Conservation (phyloP, 257 asterid genomes). For the Nicotiana obtusifolia region DNA sequence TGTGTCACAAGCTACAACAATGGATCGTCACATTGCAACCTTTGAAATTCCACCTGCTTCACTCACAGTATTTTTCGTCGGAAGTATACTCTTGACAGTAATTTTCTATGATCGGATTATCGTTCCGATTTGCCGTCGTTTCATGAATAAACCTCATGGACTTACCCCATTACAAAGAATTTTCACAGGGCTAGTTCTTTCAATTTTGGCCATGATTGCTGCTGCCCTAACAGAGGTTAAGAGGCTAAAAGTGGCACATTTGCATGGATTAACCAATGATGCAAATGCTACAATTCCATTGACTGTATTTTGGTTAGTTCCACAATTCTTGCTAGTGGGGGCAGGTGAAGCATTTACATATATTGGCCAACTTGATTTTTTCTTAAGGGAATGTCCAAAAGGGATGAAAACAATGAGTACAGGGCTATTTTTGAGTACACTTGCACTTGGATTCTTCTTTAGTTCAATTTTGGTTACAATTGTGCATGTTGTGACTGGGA, state of each 20-base stretch:
- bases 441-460: conserved; percentile 64
- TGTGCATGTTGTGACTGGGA: conserved; percentile 51
- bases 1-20: conserved; percentile 73
- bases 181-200: conserved; percentile 43
- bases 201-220: conserved; percentile 49
- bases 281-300: conserved; percentile 22
- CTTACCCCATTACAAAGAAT: conserved; percentile 68
- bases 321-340: conserved; percentile 70
- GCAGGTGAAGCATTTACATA: conserved; percentile 86
- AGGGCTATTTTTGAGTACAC: conserved; percentile 68
- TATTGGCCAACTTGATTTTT: conserved; percentile 86
- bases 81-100: conserved; percentile 58
- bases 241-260: conserved; percentile 31
- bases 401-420: conserved; percentile 94
- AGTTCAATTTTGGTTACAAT: conserved; percentile 61
- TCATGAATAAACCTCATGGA: conserved; percentile 45
- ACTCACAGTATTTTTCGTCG: conserved; percentile 66
- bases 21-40: conserved; percentile 54
- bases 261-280: conserved; percentile 25
- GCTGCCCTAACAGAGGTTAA: conserved; percentile 52
- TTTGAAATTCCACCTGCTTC: conserved; percentile 72
- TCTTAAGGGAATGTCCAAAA: conserved; percentile 71
- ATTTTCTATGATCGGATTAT: conserved; percentile 49
- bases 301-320: conserved; percentile 63
- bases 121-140: conserved; percentile 33